Evolutionary conservation across 345 rosid genomes (phyloP), one percentile per base, ranked within the genome.

Genomic region (Brassica incana): DNA sequence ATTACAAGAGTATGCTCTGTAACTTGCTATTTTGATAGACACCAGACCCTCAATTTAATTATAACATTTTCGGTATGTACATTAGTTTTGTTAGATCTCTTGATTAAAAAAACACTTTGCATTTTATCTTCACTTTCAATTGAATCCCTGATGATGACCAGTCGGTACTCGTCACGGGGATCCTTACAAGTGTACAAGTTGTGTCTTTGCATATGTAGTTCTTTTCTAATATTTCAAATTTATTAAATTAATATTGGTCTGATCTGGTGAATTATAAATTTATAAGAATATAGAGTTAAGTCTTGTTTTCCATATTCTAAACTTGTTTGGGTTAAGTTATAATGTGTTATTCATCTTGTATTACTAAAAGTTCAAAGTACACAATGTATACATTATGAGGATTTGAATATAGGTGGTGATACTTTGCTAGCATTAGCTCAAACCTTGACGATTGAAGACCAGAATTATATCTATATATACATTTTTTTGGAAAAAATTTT

Each of bases 111-210:
- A 54, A 29, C 27, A 29, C 43, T 48, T 52, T 69, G 38, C 16
- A 56, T 52, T 56, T 71, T 56, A 58, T 71, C 16, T 58, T 58
- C 35, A 33, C 4, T 71, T 56, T 18, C 15, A 56, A 10, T 33
- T 54, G 52, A 2, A 15, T 56, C 50, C 48, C 45, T 54, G 11
- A 32, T 18, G 35, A 54, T 54, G 29, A 54, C 58, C 8, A 48
- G 14, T 52, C 40, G n/a, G 14, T 29, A 29, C 16, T 48, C 58
- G 6, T 70, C 73, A 8, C 27, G 73, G 15, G 15, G 5, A 71
- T 71, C 64, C 30, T 50, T 64, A 6, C 20, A 43, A 60, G n/a
- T 38, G 38, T 61, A 60, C 67, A 29, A 63, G 70, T 36, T 56
- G 71, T 65, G 72, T 36, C 65, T 67, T 67, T 36, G 8, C 30